Percentiles rank a stretch among this genome's conserved stretches.
Conservation (phyloP, 345 rosid genomes). For the Populus ilicifolia region DNA sequence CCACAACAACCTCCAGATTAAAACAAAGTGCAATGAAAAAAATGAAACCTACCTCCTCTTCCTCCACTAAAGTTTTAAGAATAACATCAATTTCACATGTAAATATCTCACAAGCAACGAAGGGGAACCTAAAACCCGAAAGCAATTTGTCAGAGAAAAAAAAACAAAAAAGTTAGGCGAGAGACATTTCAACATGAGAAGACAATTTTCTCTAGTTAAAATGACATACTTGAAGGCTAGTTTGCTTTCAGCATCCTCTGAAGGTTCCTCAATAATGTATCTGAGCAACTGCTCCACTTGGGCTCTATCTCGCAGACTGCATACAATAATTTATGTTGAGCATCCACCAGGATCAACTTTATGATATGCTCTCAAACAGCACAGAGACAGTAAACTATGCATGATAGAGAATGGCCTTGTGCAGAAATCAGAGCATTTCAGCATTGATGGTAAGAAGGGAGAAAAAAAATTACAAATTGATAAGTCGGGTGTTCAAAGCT, state of each 20-base stretch:
- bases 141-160: conserved; percentile 13
- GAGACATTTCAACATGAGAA: background rate
- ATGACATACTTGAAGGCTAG: conserved; percentile 71
- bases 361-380: background rate
- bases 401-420: background rate
- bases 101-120: conserved; percentile 91
- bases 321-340: conserved; percentile 19
- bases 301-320: conserved; percentile 79
- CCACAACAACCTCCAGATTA: background rate
- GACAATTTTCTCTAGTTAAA: conserved; percentile 9
- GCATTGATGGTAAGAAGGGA: background rate
- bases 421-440: background rate
- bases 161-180: background rate
- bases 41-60: conserved; percentile 61
- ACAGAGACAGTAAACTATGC: background rate
- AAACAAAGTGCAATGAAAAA: conserved; percentile 1
- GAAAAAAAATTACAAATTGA: conserved; percentile 63
- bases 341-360: conserved; percentile 10
- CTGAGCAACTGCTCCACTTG: conserved; percentile 92
- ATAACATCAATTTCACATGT: conserved; percentile 98
- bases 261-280: conserved; percentile 73
- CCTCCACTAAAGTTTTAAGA: conserved; percentile 89
- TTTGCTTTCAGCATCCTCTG: conserved; percentile 82
- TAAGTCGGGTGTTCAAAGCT: conserved; percentile 92
- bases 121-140: conserved; percentile 67